Evolutionary conservation across 2,329 filamentous ascomycete species (phyloP).

Genomic region (Xenoacremonium recifei): DNA sequence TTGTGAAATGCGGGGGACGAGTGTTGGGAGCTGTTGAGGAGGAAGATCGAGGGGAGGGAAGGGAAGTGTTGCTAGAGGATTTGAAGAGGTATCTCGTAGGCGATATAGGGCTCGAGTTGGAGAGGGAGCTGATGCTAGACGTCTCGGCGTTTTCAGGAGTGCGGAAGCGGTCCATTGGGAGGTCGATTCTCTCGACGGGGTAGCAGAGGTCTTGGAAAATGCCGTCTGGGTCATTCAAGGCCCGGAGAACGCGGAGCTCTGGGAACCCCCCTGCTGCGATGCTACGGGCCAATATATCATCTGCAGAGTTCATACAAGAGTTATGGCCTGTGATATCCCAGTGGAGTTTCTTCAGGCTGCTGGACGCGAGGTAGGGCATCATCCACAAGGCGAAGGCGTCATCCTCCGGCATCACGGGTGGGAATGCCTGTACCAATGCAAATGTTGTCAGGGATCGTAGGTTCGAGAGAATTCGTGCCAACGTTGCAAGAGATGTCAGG

Average conservation of each 20-base stretch:
- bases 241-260: slow-evolving; percentile 54
- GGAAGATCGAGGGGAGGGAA: slow-evolving; percentile 20
- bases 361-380: slow-evolving; percentile 62
- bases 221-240: slow-evolving; percentile 69
- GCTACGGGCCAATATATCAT: slow-evolving; percentile 61
- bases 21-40: slow-evolving; percentile 12
- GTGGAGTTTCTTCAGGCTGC: slow-evolving; percentile 53
- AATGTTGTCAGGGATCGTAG: slow-evolving; percentile 49
- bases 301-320: slow-evolving; percentile 46
- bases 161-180: slow-evolving; percentile 49
- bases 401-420: slow-evolving; percentile 54
- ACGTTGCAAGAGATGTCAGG: slow-evolving; percentile 53
- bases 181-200: slow-evolving; percentile 55
- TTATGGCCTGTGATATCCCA: slow-evolving; percentile 62
- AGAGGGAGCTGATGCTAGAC: slow-evolving; percentile 17
- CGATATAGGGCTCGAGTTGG: slow-evolving; percentile 11
- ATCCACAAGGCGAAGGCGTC: slow-evolving; percentile 56
- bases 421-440: slow-evolving; percentile 52
- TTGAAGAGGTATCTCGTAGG: slow-evolving; percentile 27
- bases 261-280: slow-evolving; percentile 65
- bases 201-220: slow-evolving; percentile 67
- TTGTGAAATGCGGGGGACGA: slow-evolving; percentile 35
- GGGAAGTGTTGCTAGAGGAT: slow-evolving; percentile 35
- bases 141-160: slow-evolving; percentile 13
- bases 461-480: slow-evolving; percentile 60